Evolutionary conservation across 179 eudicot species (phyloP), one percentile per base, ranked within the genome.

Genomic region (Pouteria campechiana): DNA sequence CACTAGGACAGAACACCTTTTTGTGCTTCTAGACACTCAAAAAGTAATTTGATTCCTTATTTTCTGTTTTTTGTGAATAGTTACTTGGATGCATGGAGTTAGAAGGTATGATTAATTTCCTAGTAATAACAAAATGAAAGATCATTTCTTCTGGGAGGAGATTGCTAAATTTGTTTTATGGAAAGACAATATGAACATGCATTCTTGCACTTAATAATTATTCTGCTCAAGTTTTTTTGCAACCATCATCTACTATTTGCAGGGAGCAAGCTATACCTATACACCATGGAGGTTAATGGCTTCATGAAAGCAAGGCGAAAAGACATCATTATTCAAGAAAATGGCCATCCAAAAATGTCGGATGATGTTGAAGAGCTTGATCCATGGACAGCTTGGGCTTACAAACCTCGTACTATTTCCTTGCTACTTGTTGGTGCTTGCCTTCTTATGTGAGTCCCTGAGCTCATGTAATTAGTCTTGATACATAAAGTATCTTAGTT

Each of bases 331-430:
- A 23, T 57, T 45, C 57, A 57, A 21, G 74, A 55, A 64, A 86
- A 81, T 69, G 83, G 85, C 19, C 64, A 55, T 36, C 33, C 43
- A 18, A 55, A 58, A 41, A 41, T 70, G 48, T 64, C 60, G 46
- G 44, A 14, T 34, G 51, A 24, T 50, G 85, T 68, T 50, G 95
- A 81, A 55, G 94, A 90, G 45, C 68, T 79, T 63, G 98, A 90
- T 57, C 98, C 98, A 11, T 90, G 98, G 98, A 90, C 98, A 25
- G 87, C 96, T 37, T 90, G 95, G 98, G 95, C 96, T 17, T 86
- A 86, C 68, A 86, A 61, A 65, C 98, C 98, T 60, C 98, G 75
- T 24, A 86, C 98, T 17, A 72, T 90, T 25, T 65, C 98, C 14
- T 57, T 86, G 57, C 69, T 90, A 48, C 75, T 90, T 44, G 60